Percentiles rank a stretch among this genome's conserved stretches.
These are phyloP conservation scores for Saccharum officinarum DNA, from an alignment of 176 grass and related monocot species.

Conservation along the genomic window DNA sequence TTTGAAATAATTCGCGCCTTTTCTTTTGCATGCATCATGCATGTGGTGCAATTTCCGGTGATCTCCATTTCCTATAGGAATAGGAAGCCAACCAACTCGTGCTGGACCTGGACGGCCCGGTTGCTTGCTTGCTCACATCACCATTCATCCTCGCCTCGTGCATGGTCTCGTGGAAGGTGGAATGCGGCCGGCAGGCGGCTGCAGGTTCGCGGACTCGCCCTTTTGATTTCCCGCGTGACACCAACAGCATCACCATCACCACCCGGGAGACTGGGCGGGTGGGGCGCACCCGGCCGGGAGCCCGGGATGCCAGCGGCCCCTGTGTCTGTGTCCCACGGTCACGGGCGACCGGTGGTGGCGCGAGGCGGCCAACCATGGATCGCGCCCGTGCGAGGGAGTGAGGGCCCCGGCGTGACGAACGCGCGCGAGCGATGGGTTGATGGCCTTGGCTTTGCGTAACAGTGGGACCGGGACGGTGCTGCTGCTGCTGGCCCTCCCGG, in stretches of 20 bases:
- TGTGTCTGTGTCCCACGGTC: neutral
- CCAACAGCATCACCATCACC: neutral
- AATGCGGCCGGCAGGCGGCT: neutral
- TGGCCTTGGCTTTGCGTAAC: neutral
- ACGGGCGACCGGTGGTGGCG: neutral
- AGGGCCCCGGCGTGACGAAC: conserved; percentile 19
- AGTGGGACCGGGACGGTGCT: neutral
- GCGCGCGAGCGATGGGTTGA: neutral
- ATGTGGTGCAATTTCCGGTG: neutral
- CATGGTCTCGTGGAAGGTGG: neutral
- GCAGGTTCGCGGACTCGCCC: neutral
- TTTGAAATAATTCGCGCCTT: conserved; percentile 6
- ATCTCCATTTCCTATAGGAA: neutral
- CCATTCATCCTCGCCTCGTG: neutral
- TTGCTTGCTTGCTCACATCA: conserved; percentile 7
- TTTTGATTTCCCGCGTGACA: no score
- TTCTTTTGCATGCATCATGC: neutral
- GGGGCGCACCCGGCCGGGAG: no score
- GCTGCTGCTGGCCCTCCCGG: neutral
- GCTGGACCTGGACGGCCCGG: neutral
- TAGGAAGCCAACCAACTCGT: neutral
- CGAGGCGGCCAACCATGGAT: neutral
- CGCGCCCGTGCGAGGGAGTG: neutral
- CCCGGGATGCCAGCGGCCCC: no score
- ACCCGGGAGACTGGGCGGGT: no score